Evolutionary conservation across 1,139 yeast genomes (phyloP), one percentile per base, ranked within the genome.

Genomic region (Sugiyamaella castrensis): DNA sequence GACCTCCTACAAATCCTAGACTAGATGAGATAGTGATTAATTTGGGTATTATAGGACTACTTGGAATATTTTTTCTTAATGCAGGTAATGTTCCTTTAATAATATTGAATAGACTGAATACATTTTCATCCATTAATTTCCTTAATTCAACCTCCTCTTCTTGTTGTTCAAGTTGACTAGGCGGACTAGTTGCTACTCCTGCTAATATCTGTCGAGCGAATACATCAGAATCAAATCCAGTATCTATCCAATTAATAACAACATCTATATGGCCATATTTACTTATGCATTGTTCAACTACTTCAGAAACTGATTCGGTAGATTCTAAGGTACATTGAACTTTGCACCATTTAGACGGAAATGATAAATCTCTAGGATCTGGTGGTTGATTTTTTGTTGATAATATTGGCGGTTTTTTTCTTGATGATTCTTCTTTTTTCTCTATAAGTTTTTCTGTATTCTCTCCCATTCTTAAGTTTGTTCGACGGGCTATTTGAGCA

Each of bases 1-100:
- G 62, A 5, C 55, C 54, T 9, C 58, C 61, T 19, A 52, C 50
- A 16, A 52, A 40, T 16, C 56, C 59, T 31, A 56, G 37, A 8
- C 54, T 46, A 8, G 52, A 35, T 8, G 52, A 44, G 34, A 49
- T 29, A 32, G 34, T 36, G 8, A 49, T 9, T 10, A 49, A 10
- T 31, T 45, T 48, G 7, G 48, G 36, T 1, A 34, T 29, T 9
- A 28, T 28, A 27, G 8, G 16, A 12, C n/a, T 26, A 32, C 9
- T 28, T 10, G 31, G n/a, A 19, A 33, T 12, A 42, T 42, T 34
- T 15, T 36, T 42, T 29, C 47, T 38, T 31, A 51, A 39, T 24
- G 24, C 39, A 1, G 53, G 54, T 32, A 51, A 26, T 5, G 52
- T 38, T 15, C 50, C 54, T 36, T 47, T 42, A 13, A 49, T 39